Conservation (phyloP, 768 basidiomycete species). For the Amylocystis lapponica region DNA sequence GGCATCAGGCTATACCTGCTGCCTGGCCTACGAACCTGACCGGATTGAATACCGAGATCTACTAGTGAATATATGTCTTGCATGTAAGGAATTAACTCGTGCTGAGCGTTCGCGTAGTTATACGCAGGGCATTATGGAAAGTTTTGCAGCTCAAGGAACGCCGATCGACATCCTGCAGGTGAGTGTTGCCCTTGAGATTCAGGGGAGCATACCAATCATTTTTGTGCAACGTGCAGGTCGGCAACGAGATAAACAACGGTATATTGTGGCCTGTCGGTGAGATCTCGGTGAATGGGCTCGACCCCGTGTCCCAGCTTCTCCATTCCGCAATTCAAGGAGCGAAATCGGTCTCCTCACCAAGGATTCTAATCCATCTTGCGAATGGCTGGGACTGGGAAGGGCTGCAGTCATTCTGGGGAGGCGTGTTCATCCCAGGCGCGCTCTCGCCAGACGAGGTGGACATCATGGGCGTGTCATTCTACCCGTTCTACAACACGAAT, state of each 20-base stretch:
- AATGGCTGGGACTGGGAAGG: conserved; percentile 52
- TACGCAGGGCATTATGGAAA: conserved; percentile 44
- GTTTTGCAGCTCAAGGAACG: conserved; percentile 48
- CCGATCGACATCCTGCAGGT: conserved; percentile 49
- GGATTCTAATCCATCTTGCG: conserved; percentile 54
- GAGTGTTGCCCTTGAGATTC: conserved; percentile 1
- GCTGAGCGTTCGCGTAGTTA: conserved; percentile 33
- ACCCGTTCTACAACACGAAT: conserved; percentile 55
- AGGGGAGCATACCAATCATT: too few relatives aligned
- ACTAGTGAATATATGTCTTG: conserved; percentile 31
- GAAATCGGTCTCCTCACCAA: conserved; percentile 38
- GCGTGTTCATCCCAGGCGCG: conserved; percentile 49
- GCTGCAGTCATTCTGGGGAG: conserved; percentile 43
- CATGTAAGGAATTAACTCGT: background rate
- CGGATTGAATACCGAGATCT: conserved; percentile 53
- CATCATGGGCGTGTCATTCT: conserved; percentile 59
- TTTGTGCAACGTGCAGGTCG: conserved; percentile 43
- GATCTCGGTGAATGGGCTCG: conserved; percentile 47
- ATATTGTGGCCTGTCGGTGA: conserved; percentile 56
- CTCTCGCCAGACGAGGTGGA: conserved; percentile 46
- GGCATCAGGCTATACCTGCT: conserved; percentile 52
- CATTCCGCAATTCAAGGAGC: conserved; percentile 56
- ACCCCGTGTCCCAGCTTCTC: conserved; percentile 50
- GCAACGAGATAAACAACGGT: conserved; percentile 64
- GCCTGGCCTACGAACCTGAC: conserved; percentile 45